A percentile compares a stretch with the other conserved stretches of the same genome.
phyloP scores from a whole-genome alignment of 257 asterid genomes.

The Forsythia suspensa region DNA sequence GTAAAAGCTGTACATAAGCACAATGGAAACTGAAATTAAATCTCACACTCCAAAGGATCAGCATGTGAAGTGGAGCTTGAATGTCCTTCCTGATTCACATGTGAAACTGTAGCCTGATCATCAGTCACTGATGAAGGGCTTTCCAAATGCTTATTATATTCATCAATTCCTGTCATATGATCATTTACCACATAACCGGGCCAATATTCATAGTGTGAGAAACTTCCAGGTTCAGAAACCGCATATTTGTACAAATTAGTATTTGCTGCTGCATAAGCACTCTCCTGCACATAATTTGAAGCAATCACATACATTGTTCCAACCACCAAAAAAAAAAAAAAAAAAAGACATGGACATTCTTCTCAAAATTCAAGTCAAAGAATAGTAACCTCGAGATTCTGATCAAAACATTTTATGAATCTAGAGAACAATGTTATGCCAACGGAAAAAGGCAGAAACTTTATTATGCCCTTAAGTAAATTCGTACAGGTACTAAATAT shows the following conservation, averaged over 20 bases:
- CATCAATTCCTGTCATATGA: slow-evolving; percentile 44
- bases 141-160: slow-evolving; percentile 43
- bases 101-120: slow-evolving; percentile 45
- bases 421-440: neutral
- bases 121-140: slow-evolving; percentile 41
- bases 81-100: slow-evolving; percentile 42
- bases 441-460: neutral
- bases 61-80: slow-evolving; percentile 44
- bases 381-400: neutral
- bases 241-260: slow-evolving; percentile 67
- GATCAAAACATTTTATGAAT: neutral
- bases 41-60: slow-evolving; percentile 69
- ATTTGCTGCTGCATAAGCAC: slow-evolving; percentile 55
- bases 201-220: slow-evolving; percentile 64
- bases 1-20: neutral
- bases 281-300: slow-evolving; percentile 58
- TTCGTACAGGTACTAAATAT: neutral
- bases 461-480: neutral
- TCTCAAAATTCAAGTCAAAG: neutral
- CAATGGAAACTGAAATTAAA: slow-evolving; percentile 16
- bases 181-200: slow-evolving; percentile 52
- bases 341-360: neutral
- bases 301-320: slow-evolving; percentile 18
- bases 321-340: neutral
- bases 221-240: slow-evolving; percentile 70